These are phyloP conservation scores for Pseudogymnoascus sp. DNA, from an alignment of 2,329 filamentous ascomycete species.

Conservation along the genomic window DNA sequence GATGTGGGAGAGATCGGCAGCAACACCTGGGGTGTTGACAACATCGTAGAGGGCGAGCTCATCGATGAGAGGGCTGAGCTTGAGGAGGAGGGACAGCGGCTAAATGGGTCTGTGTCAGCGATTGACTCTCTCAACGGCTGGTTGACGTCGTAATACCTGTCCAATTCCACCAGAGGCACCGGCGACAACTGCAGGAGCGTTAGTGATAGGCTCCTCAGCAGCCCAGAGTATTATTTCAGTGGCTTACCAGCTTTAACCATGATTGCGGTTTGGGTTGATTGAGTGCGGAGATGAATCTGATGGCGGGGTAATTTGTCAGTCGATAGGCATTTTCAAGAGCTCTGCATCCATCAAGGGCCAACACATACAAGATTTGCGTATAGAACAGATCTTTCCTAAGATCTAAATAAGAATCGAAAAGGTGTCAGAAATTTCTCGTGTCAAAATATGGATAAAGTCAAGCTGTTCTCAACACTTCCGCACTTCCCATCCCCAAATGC, in stretches of 20 bases:
- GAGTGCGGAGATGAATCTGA: conserved; percentile 8
- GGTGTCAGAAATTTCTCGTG: neutral
- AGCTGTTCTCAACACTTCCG: neutral
- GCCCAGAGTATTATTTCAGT: neutral
- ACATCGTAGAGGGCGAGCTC: conserved; percentile 99
- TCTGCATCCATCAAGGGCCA: neutral
- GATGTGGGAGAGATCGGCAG: conserved; percentile 95
- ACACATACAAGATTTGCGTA: neutral
- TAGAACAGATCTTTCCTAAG: neutral
- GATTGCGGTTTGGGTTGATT: conserved; percentile 24
- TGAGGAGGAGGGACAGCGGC: conserved; percentile 94
- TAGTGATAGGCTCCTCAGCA: neutral
- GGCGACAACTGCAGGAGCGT: conserved; percentile 61
- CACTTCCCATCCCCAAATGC: conserved; percentile 8
- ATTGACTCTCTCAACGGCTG: conserved; percentile 13
- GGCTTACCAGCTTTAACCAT: conserved; percentile 59
- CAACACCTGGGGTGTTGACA: conserved; percentile 95
- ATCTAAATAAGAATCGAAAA: neutral
- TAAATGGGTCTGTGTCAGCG: conserved; percentile 35
- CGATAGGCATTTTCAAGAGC: neutral
- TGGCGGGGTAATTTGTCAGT: conserved; percentile 15
- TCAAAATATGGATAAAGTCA: neutral
- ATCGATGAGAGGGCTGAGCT: conserved; percentile 79
- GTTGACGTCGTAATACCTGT: conserved; percentile 58
- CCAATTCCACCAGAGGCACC: conserved; percentile 98